Evolutionary conservation across 768 basidiomycete genomes (phyloP), one percentile per base, ranked within the genome.

Genomic region (Leccinum disarticulatum): DNA sequence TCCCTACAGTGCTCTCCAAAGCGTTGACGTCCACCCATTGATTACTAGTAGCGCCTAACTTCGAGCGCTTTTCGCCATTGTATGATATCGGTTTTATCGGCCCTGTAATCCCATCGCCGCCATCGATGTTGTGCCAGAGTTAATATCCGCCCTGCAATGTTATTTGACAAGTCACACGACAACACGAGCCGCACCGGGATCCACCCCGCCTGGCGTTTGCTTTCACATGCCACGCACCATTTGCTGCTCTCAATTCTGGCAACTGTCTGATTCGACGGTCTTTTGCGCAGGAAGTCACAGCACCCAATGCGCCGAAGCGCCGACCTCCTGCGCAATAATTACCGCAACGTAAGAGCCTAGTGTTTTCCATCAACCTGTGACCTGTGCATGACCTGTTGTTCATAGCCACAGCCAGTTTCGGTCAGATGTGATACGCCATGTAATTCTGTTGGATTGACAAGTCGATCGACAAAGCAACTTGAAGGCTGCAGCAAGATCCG

Each of bases 1-100:
- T 33, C 5, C 33, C n/a, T 30, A 31, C 38, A 70, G 69, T 72
- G 46, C 59, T 61, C 35, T 19, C 33, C 55, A 70, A 73, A 30
- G 69, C 63, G 6, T 33, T 61, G 60, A 38, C 43, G 13, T 57
- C 52, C 11, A 62, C 60, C 43, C 61, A 55, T 51, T 70, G 56
- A 71, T 35, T 33, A 38, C 38, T 33, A 33, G 33, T 52, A 38
- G 41, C 27, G 15, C 6, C 25, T 35, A 30, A 19, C 46, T 35
- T 35, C 41, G 41, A 43, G 28, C 36, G 17, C 38, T 43, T 48
- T 59, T 50, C 41, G n/a, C 48, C 9, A 47, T 33, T 33, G 48
- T 55, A 47, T 55, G 13, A 15, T 46, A 46, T 46, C 43, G 33
- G 33, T 19, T 48, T 33, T 47, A 52, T 50, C n/a, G 22, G 46